Evolutionary conservation across 2,329 filamentous ascomycete species (phyloP), one percentile per base, ranked within the genome.

Genomic region (Atkinsonella texensis): DNA sequence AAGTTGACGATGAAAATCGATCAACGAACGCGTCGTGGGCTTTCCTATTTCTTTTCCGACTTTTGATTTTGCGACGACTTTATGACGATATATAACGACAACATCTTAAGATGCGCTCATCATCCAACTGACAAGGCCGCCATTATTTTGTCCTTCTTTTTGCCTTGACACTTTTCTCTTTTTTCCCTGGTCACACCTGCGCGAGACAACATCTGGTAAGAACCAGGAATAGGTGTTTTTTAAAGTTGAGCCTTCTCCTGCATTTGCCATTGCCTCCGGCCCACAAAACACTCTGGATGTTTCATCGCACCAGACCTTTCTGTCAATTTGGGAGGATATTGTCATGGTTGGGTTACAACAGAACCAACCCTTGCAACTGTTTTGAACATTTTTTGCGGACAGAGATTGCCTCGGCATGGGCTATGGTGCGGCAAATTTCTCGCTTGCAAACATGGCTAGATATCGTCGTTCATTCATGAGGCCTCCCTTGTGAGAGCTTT

Each of bases 81-180:
- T 55, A 61, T 56, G 55, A 60, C 54, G 58, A 61, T 52, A 57
- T 50, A 57, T 58, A 55, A 59, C 56, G 57, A 57, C 51, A 31
- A 35, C n/a, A 42, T 48, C 45, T 57, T 50, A 58, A 57, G 55
- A 58, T 48, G 48, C 49, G 44, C 46, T 32, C 47, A 44, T 50
- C 45, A 39, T 53, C 35, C 47, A 48, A 41, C 35, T 41, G 18
- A 17, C 43, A 48, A 46, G 45, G 49, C 54, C 35, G 38, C 9
- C 38, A 4, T 48, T 18, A 18, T 48, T 33, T 28, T 23, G 50
- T 52, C 39, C 17, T 39, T 38, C 33, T 15, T 48, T 40, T 40
- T 41, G 20, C 35, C 35, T 41, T 17, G 8, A 33, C 7, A 10
- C 15, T 18, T 38, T 43, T 12, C 32, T 3, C n/a, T 38, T 3